These are phyloP conservation scores for Tetratostichococcus sp. DNA, from an alignment of 139 green algal genomes.

Conservation along the genomic window DNA sequence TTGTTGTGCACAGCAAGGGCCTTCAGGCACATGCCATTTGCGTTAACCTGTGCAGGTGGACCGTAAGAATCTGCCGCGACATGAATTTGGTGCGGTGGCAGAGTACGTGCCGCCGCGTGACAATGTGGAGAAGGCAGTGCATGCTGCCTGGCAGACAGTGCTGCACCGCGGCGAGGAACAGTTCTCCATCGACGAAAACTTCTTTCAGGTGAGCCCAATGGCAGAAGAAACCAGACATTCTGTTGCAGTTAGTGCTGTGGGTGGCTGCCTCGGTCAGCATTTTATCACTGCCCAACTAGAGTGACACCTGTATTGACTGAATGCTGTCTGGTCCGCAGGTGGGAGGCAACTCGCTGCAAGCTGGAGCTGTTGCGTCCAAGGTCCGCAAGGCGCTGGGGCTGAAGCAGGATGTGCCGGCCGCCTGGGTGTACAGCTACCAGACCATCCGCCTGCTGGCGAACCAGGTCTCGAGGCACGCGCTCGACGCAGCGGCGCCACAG, in stretches of 20 bases:
- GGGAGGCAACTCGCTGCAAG: background rate
- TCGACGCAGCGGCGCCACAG: background rate
- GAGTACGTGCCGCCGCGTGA: background rate
- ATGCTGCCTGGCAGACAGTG: background rate
- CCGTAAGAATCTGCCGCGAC: background rate
- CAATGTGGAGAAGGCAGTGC: background rate
- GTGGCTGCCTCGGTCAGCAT: too few relatives aligned
- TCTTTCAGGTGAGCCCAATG: too few relatives aligned
- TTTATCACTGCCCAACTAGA: too few relatives aligned
- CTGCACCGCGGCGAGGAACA: background rate
- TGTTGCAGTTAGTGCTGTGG: too few relatives aligned
- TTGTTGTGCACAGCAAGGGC: too few relatives aligned
- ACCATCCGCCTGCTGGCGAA: background rate
- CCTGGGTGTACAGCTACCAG: background rate
- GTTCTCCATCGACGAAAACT: background rate
- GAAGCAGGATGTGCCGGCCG: background rate
- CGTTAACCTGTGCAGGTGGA: background rate
- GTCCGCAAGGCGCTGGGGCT: background rate
- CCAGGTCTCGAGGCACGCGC: background rate
- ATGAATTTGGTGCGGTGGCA: background rate
- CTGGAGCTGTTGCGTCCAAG: background rate
- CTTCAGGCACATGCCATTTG: background rate
- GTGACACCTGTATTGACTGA: too few relatives aligned
- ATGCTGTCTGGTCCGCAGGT: too few relatives aligned
- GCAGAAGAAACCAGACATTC: too few relatives aligned